Base-by-base conservation (phyloP, 495 filamentous ascomycete genomes). In the Trichodelitschia bisporula region DNA sequence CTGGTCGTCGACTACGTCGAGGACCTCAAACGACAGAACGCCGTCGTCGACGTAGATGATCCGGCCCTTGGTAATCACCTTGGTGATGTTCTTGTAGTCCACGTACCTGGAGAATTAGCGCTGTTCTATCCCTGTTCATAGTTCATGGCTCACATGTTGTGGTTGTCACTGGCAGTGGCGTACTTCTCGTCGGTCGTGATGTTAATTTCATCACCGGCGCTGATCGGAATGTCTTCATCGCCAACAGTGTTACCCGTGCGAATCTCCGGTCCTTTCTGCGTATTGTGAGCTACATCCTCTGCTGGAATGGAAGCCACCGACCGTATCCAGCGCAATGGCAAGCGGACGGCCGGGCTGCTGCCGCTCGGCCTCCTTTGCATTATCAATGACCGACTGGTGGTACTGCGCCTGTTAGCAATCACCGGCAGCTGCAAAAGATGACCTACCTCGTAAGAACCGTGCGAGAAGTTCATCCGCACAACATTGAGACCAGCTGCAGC, bases 51-150 rank as follows among this genome's bases (percentile, higher is more conserved):
- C 89, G 57, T 89, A 97, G 63, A 97, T 91, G 50, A 75, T 72
- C 44, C 84, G 82, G 44, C 89, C 89, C n/a, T 64, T 56, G 40
- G 71, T 50, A 51, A 97, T 95, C 45, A 97, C 83, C 57, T 83
- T 90, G 57, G 86, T 92, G 62, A 97, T 92, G 64, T 97, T 97
- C 70, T 83, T 84, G 59, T 97, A 97, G 61, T 97, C 86, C 44
- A 97, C 76, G 42, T 80, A 90, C 80, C 82, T 92, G 37, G 29
- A 32, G 16, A 2, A 3, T 1, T 17, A 10, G 13, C 11, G 11
- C 30, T 10, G 15, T 8, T 18, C 15, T 18, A 18, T 18, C 8
- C 15, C 9, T 20, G 10, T 8, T 4, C 4, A 18, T 15, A 24
- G 18, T 15, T 21, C 16, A 19, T 4, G 2, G 56, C 76, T 51